phyloP scores from a whole-genome alignment of 768 basidiomycete genomes.

The Auricularia cornea region DNA sequence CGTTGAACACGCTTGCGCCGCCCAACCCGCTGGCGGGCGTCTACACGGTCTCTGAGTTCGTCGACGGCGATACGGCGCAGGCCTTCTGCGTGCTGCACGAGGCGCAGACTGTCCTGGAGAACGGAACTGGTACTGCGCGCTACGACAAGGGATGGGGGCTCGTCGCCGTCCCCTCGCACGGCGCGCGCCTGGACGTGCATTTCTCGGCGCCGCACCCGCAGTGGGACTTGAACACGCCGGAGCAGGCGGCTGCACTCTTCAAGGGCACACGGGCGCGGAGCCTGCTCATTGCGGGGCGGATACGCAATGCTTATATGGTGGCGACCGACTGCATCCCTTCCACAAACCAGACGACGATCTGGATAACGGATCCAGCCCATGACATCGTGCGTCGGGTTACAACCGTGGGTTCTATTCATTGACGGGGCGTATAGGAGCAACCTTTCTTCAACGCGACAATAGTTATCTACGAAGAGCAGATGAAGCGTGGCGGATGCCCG shows the following conservation, averaged over 20 bases:
- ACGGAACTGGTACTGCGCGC: not conserved
- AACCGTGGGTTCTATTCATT: too few species aligned
- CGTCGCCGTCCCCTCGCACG: not conserved
- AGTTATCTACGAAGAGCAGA: not conserved
- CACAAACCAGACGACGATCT: not conserved
- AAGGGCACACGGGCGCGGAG: not conserved
- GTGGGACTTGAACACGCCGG: not conserved
- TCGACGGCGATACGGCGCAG: not conserved
- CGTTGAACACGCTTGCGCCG: not conserved
- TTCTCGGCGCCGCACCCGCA: not conserved
- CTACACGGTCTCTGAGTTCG: not conserved
- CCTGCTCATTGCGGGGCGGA: not conserved
- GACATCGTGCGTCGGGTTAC: not conserved
- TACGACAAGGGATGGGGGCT: not conserved
- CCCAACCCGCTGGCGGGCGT: not conserved
- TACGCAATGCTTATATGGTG: not conserved
- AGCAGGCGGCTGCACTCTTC: not conserved
- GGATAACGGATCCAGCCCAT: not conserved
- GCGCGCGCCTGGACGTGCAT: not conserved
- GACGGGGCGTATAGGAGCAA: not conserved
- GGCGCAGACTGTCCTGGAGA: not conserved
- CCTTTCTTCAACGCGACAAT: not conserved
- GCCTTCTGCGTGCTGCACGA: not conserved
- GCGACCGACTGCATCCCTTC: not conserved
- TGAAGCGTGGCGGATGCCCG: not conserved